Conservation (phyloP, 768 basidiomycete genomes). For the Leccinellum rugosiceps region DNA sequence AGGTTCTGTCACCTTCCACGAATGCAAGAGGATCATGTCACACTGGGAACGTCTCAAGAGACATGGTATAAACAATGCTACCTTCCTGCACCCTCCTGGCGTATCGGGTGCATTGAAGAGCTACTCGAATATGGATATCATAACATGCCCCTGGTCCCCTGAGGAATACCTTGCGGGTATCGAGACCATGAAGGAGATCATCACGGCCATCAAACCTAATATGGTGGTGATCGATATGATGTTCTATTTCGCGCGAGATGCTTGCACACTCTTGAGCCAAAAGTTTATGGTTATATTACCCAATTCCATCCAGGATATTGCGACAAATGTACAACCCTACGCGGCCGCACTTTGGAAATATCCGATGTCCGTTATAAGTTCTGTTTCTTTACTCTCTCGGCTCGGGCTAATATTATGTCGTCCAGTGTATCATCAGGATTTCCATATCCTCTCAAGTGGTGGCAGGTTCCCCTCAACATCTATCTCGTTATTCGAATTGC, state of each 20-base stretch:
- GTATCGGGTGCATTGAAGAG: constrained; percentile 2
- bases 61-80: background rate
- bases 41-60: background rate
- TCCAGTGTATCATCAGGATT: constrained; percentile 10
- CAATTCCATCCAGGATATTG: background rate
- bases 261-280: constrained; percentile 7
- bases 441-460: constrained; percentile 15
- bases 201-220: constrained; percentile 1
- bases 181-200: constrained; percentile 1
- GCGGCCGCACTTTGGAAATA: constrained; percentile 8
- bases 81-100: background rate
- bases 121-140: background rate
- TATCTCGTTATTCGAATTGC: constrained; percentile 4
- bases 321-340: background rate
- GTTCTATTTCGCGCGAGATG: constrained; percentile 5
- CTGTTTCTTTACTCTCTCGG: background rate
- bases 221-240: background rate
- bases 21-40: background rate
- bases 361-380: background rate
- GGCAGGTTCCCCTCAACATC: constrained; percentile 13
- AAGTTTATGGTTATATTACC: constrained; percentile 6
- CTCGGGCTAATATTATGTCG: background rate
- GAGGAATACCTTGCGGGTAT: constrained; percentile 9
- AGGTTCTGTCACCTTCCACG: constrained; percentile 7
- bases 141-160: background rate